Base-by-base conservation (phyloP, 441 rosid genomes). In the Pelargonium myrrhifolium region DNA sequence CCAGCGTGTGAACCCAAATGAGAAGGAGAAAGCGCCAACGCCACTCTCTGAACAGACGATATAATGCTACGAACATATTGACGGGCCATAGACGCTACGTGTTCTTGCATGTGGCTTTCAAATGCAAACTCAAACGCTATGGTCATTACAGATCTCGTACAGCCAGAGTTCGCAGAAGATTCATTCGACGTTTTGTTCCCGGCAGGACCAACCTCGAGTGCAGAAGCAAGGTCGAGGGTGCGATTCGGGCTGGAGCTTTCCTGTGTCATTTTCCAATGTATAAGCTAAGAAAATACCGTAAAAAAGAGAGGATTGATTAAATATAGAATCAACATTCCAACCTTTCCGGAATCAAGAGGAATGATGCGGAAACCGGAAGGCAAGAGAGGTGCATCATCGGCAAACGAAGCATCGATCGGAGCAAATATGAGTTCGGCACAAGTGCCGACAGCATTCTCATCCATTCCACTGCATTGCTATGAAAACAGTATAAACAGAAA, bases 331-430 rank as follows among this genome's bases (percentile, higher is more conserved):
- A 18, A 20, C 14, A 24, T 58, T 58, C 74, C 67, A 79, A 92
- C 99, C 74, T 86, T 63, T 89, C 89, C 90, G 63, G 98, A 80
- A 64, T 90, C 97, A 76, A 95, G 61, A 0, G 97, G 98, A 69
- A 95, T 95, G 74, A 95, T 73, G 15, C 98, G 94, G 78, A 95
- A 92, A 59, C 99, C 99, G 69, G 98, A 95, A 9, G 99, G 99
- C 35, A 95, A 75, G 68, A 95, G 68, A 0, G 96, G 93, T 70
- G 96, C 98, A 87, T 95, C 97, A 78, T 95, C 98, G 0, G 96
- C 96, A 72, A 95, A 95, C 91, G 87, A 83, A 69, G 90, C 99
- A 67, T 95, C 96, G 37, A 95, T 95, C 4, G 99, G 98, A 17
- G 98, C 98, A 79, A 89, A 95, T 56, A 95, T 84, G 24, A 95